Base-by-base conservation (phyloP, 768 basidiomycete genomes). In the Auriculariales sp. region DNA sequence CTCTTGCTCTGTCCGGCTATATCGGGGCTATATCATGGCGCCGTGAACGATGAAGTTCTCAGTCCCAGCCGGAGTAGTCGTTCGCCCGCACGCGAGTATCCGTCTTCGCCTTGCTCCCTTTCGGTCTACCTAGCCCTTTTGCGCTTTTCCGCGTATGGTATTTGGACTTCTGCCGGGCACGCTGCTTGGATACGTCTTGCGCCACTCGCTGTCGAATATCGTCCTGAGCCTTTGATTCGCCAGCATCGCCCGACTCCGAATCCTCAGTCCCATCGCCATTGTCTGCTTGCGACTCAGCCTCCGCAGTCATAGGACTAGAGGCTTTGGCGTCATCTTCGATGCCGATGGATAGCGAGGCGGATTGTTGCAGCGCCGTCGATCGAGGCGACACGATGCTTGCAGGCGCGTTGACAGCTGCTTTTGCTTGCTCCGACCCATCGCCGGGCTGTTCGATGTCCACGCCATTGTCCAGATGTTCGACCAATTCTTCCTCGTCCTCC, bases 51-150 rank as follows among this genome's bases (percentile, higher is more conserved):
- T n/a, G n/a, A n/a, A n/a, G n/a, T n/a, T n/a, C n/a, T n/a, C n/a
- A 58, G 70, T 68, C 47, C 66, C 68, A 58, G 82, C 82, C 34
- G 75, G 46, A n/a, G 11, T 34, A 28, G 32, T 45, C 36, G 27
- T 44, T 28, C 28, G 52, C 45, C 57, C 76, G 79, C 10, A 87
- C 73, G 51, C 75, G 69, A 28, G 65, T 73, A 58, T 90, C 85
- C 59, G 80, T 78, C 66, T 89, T 93, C 49, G 81, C 81, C 61
- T 93, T 93, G 61, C 84, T 89, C 19, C 90, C 90, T 55, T 80
- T 78, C 22, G 78, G 68, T 32, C 86, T 69, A 12, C 69, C 71
- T 27, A 71, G 75, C 49, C 77, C 70, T 49, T 75, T 73, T 3
- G 71, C 71, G 5, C 74, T 71, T 53, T 79, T 75, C 63, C 81